Evolutionary conservation across 371 early-diverging fungal species (phyloP).

Genomic region (Rhizomucor miehei): DNA sequence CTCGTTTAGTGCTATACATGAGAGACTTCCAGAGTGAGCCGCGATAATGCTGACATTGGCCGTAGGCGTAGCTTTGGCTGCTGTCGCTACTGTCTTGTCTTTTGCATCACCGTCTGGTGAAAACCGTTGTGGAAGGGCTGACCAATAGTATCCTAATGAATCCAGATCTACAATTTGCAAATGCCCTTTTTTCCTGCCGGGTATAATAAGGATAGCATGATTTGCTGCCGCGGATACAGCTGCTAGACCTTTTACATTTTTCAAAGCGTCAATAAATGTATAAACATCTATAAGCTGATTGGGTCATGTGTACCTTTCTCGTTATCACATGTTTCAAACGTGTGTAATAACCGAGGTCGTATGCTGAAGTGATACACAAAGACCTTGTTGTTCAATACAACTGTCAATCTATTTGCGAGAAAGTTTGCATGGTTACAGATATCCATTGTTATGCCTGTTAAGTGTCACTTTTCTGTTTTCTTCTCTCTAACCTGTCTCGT

Average conservation of each 20-base stretch:
- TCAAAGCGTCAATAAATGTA: background rate
- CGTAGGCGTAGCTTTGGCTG: conserved; percentile 17
- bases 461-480: no score
- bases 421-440: no score
- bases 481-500: conserved; percentile 64
- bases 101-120: conserved; percentile 6
- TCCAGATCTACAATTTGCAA: conserved; percentile 84
- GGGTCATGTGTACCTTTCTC: conserved; percentile 55
- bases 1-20: conserved; percentile 72
- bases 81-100: conserved; percentile 3
- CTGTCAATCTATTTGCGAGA: conserved; percentile 60
- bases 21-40: conserved; percentile 79
- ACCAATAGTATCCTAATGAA: conserved; percentile 41
- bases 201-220: conserved; percentile 70
- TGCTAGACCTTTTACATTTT: conserved; percentile 42
- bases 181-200: conserved; percentile 80
- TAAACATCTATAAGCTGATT: background rate
- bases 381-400: conserved; percentile 76
- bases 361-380: conserved; percentile 80
- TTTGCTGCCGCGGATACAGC: conserved; percentile 61
- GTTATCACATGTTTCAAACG: conserved; percentile 85
- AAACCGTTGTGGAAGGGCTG: conserved; percentile 4
- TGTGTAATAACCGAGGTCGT: conserved; percentile 70
- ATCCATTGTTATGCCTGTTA: no score
- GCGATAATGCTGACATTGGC: conserved; percentile 77